These are phyloP conservation scores for Beta lomatogona DNA, from an alignment of 179 eudicot genomes.

Conservation along the genomic window DNA sequence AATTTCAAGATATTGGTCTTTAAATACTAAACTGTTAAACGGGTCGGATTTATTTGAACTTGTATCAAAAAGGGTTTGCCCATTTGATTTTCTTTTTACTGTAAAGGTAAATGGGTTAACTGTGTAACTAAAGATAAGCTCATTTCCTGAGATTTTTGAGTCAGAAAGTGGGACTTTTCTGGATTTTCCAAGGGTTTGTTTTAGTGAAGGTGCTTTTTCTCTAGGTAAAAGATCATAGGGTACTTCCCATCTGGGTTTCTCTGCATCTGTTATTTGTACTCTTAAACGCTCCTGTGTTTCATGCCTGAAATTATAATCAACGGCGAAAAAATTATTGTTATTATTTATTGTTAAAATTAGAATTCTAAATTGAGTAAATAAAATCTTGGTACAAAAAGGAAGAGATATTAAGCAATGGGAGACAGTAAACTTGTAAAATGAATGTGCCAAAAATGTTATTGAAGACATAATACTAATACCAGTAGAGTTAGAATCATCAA, in stretches of 20 bases:
- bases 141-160: constrained; percentile 47
- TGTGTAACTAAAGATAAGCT: constrained; percentile 61
- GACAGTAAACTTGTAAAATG: too few species aligned
- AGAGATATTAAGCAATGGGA: too few species aligned
- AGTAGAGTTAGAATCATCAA: too few species aligned
- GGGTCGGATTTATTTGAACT: constrained; percentile 50
- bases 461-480: too few species aligned
- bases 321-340: not conserved
- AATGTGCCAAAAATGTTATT: too few species aligned
- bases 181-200: constrained; percentile 45
- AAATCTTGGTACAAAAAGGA: too few species aligned
- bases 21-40: constrained; percentile 58
- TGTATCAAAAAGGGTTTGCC: constrained; percentile 72
- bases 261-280: constrained; percentile 82
- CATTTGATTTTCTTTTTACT: constrained; percentile 69
- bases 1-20: constrained; percentile 85
- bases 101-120: constrained; percentile 75
- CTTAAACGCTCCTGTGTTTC: constrained; percentile 74
- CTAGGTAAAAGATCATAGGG: constrained; percentile 83
- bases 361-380: too few species aligned
- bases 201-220: constrained; percentile 52
- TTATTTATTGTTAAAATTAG: not conserved
- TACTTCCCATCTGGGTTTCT: constrained; percentile 87
- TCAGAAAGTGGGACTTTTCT: constrained; percentile 45
- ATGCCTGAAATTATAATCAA: constrained; percentile 48